phyloP scores from a whole-genome alignment of 78 protist genomes.

The Planoprotostelium fungivorum region DNA sequence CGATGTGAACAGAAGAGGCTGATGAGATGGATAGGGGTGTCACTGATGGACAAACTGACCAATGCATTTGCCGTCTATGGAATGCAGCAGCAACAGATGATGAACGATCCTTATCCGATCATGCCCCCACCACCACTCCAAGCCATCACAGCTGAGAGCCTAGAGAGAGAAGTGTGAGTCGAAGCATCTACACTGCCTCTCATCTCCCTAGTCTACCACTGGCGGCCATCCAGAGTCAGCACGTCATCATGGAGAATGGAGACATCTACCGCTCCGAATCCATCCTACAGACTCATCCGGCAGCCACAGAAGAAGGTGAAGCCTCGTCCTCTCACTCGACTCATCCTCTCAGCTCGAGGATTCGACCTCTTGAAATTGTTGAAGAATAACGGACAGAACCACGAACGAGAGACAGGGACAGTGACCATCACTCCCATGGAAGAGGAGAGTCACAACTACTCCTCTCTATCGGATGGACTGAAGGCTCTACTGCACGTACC shows the following conservation, averaged over 20 bases:
- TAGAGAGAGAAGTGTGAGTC: background rate
- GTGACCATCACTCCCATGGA: background rate
- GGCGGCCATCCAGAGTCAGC: background rate
- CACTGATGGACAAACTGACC: background rate
- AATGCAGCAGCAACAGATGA: background rate
- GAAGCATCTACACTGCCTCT: background rate
- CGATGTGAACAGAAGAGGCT: background rate
- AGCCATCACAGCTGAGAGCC: background rate
- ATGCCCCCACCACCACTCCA: background rate
- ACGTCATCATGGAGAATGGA: background rate
- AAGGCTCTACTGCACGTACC: background rate
- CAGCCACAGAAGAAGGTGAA: background rate
- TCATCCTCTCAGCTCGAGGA: background rate
- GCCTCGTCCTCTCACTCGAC: too few relatives aligned
- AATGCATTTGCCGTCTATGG: background rate
- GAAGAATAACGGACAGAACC: background rate
- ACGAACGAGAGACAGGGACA: background rate
- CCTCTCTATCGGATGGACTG: background rate
- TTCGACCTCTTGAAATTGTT: background rate
- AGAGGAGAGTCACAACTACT: background rate
- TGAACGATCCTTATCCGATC: too few relatives aligned
- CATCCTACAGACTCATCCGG: background rate
- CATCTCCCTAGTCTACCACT: background rate
- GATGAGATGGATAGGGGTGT: background rate
- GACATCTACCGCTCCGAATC: background rate